A percentile compares a stretch with the other conserved stretches of the same genome.
Conservation (phyloP, 176 grass and related monocot species). For the barley (Hordeum vulgare) region MorexV3_pseudomolecules_assembly NC_058524.1:78821272-78821771, state of each 20-base stretch:
- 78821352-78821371: conserved; percentile 70
- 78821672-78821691: conserved; percentile 52
- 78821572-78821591: conserved; percentile 45
- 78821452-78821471: conserved; percentile 47
- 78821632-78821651: conserved; percentile 82
- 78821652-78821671: conserved; percentile 63
- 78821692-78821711: conserved; percentile 61
- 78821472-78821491: conserved; percentile 53
- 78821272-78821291: background rate
- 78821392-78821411: conserved; percentile 47
- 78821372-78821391: conserved; percentile 14
- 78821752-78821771: conserved; percentile 48
- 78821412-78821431: conserved; percentile 39
- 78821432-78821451: conserved; percentile 56
- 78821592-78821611: conserved; percentile 35
- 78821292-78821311: conserved; percentile 25
- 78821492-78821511: background rate
- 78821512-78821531: conserved; percentile 56
- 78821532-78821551: conserved; percentile 61
- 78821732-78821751: conserved; percentile 45
- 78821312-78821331: conserved; percentile 47
- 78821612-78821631: conserved; percentile 53
- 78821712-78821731: background rate
- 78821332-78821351: conserved; percentile 41
- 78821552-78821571: conserved; percentile 64